Conservation (phyloP, 768 basidiomycete genomes). For the Trametopsis cervina region DNA sequence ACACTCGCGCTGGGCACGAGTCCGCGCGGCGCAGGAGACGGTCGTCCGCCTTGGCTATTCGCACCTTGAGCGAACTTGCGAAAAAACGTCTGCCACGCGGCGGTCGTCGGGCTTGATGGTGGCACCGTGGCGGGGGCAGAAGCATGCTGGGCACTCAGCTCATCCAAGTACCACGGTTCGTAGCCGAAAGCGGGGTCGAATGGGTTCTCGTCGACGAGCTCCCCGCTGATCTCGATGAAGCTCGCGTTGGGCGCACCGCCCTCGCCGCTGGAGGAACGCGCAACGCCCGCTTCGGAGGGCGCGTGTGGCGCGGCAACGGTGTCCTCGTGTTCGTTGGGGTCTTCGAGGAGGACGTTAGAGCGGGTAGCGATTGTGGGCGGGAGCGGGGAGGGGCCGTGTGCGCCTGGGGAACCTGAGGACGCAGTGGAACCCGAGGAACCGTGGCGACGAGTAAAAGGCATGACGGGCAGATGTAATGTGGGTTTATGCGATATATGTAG, state of each 20-base stretch:
- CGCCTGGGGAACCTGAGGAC: neutral
- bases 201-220: slow-evolving; percentile 8
- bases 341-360: neutral
- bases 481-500: no score
- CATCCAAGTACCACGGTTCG: slow-evolving; percentile 2
- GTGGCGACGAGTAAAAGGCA: neutral
- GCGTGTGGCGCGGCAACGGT: neutral
- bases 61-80: neutral
- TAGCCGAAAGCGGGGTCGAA: slow-evolving; percentile 11
- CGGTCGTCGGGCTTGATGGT: neutral
- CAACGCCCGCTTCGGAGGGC: neutral
- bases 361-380: neutral
- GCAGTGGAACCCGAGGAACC: no score
- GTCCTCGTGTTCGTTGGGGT: neutral
- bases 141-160: slow-evolving; percentile 1
- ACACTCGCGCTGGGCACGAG: neutral
- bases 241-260: neutral
- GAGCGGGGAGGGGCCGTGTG: neutral
- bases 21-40: neutral
- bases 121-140: neutral
- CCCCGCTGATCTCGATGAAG: slow-evolving; percentile 5
- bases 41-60: neutral
- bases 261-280: slow-evolving; percentile 6
- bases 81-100: neutral
- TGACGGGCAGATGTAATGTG: no score